phyloP scores from a whole-genome alignment of 345 rosid genomes.

The Eucalyptus regnans region DNA sequence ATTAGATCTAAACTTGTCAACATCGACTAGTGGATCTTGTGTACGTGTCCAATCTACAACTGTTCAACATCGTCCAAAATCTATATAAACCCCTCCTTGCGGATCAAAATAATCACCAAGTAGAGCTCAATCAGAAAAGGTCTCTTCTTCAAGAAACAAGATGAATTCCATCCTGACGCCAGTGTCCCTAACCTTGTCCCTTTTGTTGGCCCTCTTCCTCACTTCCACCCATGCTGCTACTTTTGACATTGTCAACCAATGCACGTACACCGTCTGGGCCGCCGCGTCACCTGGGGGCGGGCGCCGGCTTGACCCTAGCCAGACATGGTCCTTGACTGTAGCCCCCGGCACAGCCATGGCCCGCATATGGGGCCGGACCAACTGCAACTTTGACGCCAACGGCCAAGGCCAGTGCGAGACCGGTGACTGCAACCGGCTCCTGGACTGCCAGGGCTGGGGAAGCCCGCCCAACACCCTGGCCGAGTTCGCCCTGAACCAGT shows the following conservation, averaged over 20 bases:
- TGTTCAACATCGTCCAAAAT: background rate
- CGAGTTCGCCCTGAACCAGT: slow-evolving; percentile 12
- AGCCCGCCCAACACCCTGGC: slow-evolving; percentile 14
- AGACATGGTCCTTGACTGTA: slow-evolving; percentile 6
- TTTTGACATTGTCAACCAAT: slow-evolving; percentile 3
- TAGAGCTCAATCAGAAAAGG: background rate
- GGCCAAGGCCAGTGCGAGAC: slow-evolving; percentile 16
- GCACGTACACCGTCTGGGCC: slow-evolving; percentile 16
- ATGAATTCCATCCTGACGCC: background rate
- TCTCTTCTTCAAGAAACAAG: background rate
- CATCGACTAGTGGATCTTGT: no score
- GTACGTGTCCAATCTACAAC: no score
- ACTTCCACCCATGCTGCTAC: background rate
- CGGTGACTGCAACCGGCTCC: slow-evolving; percentile 11
- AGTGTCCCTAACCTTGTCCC: background rate
- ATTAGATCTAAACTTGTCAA: no score
- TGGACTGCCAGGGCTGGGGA: slow-evolving; percentile 8
- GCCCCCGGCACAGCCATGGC: slow-evolving; percentile 1
- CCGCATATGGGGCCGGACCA: slow-evolving; percentile 18
- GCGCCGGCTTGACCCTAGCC: background rate
- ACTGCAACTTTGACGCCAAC: slow-evolving; percentile 9
- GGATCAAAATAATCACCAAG: background rate
- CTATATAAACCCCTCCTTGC: no score
- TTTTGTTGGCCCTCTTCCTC: background rate
- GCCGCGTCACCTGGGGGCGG: slow-evolving; percentile 16